phyloP scores from a whole-genome alignment of 2,329 filamentous ascomycete species.

The Cordyceps javanica region DNA sequence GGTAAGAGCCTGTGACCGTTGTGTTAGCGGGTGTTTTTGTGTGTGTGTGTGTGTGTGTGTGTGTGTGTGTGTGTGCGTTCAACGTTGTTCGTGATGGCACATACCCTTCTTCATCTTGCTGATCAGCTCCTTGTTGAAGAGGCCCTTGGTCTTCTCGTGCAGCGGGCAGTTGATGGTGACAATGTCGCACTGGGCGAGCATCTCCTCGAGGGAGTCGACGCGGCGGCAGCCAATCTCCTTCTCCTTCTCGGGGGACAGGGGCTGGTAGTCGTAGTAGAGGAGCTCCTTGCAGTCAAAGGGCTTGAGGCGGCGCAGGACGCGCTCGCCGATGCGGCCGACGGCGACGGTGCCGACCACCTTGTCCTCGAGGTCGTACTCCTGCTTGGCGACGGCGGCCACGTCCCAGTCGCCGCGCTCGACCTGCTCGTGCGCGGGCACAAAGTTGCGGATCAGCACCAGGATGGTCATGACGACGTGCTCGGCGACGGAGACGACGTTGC shows the following conservation, averaged over 20 bases:
- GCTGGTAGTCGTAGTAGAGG: constrained; percentile 99
- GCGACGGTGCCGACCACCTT: constrained; percentile 98
- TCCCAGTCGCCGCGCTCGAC: constrained; percentile 87
- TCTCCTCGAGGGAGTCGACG: constrained; percentile 84
- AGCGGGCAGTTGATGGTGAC: constrained; percentile 99
- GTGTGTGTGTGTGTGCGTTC: too few relatives aligned
- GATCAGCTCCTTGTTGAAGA: constrained; percentile 99
- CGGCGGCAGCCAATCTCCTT: constrained; percentile 92
- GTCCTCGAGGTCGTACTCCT: constrained; percentile 94
- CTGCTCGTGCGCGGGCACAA: constrained; percentile 94
- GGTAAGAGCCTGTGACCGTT: constrained; percentile 65
- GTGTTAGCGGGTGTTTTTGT: too few relatives aligned
- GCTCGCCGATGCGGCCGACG: constrained; percentile 96
- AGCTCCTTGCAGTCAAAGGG: constrained; percentile 99
- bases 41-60: too few relatives aligned
- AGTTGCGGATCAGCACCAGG: constrained; percentile 92
- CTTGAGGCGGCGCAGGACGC: constrained; percentile 92
- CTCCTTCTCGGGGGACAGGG: constrained; percentile 76
- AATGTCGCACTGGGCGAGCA: constrained; percentile 89
- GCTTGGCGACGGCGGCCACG: constrained; percentile 92
- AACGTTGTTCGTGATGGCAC: too few relatives aligned
- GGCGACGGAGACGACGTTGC: constrained; percentile 96
- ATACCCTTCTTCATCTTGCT: constrained; percentile 96
- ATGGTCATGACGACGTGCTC: constrained; percentile 99
- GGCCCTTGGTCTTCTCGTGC: constrained; percentile 91